Conservation (phyloP, 768 basidiomycete genomes). For the Suillus occidentalis region DNA sequence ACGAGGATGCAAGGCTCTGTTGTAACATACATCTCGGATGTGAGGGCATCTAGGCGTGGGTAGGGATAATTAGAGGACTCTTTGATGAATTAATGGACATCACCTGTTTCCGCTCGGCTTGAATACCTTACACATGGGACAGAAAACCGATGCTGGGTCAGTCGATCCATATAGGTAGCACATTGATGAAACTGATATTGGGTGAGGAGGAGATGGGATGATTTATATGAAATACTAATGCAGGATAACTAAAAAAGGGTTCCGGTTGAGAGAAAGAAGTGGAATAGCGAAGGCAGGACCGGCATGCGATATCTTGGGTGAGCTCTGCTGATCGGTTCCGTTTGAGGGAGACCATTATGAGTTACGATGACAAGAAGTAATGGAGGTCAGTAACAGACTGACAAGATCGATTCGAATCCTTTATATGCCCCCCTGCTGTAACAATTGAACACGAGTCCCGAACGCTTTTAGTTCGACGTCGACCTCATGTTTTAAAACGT, state of each 20-base stretch:
- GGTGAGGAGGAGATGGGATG: constrained; percentile 18
- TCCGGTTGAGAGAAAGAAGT: constrained; percentile 37
- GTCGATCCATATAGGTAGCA: constrained; percentile 71
- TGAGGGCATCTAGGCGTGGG: constrained; percentile 67
- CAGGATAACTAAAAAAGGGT: constrained; percentile 34
- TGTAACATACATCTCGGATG: constrained; percentile 71
- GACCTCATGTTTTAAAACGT: constrained; percentile 14
- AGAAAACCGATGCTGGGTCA: constrained; percentile 65
- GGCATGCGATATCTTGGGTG: constrained; percentile 39
- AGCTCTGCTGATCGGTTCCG: constrained; percentile 39
- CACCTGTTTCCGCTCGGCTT: constrained; percentile 59
- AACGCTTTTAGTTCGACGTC: constrained; percentile 11
- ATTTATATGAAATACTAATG: constrained; percentile 29
- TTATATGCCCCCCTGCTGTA: constrained; percentile 12
- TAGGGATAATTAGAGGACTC: constrained; percentile 13
- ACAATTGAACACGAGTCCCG: constrained; percentile 12
- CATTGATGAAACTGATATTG: constrained; percentile 45
- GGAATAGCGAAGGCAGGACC: constrained; percentile 33
- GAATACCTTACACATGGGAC: constrained; percentile 87
- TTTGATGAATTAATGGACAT: constrained; percentile 12
- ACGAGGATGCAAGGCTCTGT: constrained; percentile 70
- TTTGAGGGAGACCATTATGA: constrained; percentile 30
- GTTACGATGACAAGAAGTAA: constrained; percentile 23
- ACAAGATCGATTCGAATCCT: constrained; percentile 4
- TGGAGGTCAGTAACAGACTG: constrained; percentile 5